Base-by-base conservation (phyloP, 805 yeast genomes). In the Metschnikowia colocasiae region DNA sequence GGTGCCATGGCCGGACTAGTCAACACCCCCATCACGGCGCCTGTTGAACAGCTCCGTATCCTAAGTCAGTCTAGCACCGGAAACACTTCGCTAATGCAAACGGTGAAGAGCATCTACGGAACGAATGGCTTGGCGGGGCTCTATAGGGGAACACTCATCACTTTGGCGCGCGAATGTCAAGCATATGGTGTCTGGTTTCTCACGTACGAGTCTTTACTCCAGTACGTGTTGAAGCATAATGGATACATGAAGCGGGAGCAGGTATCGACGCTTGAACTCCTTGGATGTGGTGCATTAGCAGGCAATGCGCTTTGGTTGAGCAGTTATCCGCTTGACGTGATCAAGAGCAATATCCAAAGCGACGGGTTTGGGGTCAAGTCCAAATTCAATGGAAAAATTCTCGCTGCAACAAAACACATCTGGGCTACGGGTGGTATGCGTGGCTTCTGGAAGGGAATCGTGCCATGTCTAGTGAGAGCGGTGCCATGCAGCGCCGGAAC, bases 131-230 rank as follows among this genome's bases (percentile, higher is more conserved):
- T 68, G 18, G 40, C 52, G 9, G 87, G 85, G 1, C 52, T 83
- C 4, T 81, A 71, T 55, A 64, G 88, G 46, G 88, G 88, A 0
- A 63, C 69, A 15, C 54, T 66, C 3, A 74, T 83, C 47, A 83
- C 88, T 0, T 55, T 79, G 1, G 37, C 78, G 10, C 67, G 88
- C 49, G 88, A 83, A 56, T 64, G 76, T n/a, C 88, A 83, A 61
- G 87, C 88, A 0, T 83, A 84, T 57, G 90, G 90, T 6, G 79
- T 82, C 13, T 83, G 90, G 90, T 83, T 83, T 55, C 64, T 81
- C 49, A 71, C 87, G 1, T 83, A 80, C 58, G 90, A 83, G 59
- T 69, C 64, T 39, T 64, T 83, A 46, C 78, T 83, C 57, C 66
- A 65, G 39, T 58, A 59, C 43, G 65, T 75, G 20, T 63, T 67